A percentile compares a stretch with the other conserved stretches of the same genome.
Evolutionary conservation across 805 yeast species (phyloP).

Genomic region (Yarrowia sp.): DNA sequence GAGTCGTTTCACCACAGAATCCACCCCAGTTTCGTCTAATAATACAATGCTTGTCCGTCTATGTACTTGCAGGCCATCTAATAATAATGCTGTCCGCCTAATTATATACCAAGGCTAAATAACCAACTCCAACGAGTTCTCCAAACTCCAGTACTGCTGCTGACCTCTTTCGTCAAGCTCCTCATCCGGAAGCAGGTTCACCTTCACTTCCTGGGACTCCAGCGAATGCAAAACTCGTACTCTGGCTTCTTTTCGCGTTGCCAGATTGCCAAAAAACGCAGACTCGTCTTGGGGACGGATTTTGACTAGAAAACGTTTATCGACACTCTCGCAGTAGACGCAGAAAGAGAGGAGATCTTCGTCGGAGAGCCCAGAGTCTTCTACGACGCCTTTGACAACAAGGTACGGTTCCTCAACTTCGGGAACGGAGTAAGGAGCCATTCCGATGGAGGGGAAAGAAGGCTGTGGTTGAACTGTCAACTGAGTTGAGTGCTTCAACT

Average conservation of each 20-base stretch:
- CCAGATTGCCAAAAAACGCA: neutral
- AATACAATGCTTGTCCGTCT: too few species aligned
- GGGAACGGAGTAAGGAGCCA: neutral
- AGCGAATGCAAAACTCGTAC: neutral
- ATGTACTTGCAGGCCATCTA: too few species aligned
- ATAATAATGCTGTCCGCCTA: too few species aligned
- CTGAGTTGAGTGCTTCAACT: too few species aligned
- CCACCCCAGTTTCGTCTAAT: too few species aligned
- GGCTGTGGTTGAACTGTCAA: too few species aligned
- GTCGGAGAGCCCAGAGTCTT: neutral
- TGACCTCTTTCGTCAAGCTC: too few species aligned
- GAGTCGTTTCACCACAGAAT: too few species aligned
- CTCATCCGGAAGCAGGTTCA: neutral
- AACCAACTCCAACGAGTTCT: neutral
- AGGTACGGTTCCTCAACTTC: neutral
- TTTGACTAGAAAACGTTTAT: neutral
- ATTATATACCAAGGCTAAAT: too few species aligned
- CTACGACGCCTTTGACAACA: neutral
- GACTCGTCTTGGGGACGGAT: neutral
- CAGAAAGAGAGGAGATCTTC: neutral
- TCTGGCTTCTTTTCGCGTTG: neutral
- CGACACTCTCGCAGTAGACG: neutral
- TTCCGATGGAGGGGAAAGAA: too few species aligned
- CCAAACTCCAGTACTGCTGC: neutral
- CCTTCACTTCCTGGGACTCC: neutral